Conservation (phyloP, 768 basidiomycete species). For the Suillus fuscotomentosus region DNA sequence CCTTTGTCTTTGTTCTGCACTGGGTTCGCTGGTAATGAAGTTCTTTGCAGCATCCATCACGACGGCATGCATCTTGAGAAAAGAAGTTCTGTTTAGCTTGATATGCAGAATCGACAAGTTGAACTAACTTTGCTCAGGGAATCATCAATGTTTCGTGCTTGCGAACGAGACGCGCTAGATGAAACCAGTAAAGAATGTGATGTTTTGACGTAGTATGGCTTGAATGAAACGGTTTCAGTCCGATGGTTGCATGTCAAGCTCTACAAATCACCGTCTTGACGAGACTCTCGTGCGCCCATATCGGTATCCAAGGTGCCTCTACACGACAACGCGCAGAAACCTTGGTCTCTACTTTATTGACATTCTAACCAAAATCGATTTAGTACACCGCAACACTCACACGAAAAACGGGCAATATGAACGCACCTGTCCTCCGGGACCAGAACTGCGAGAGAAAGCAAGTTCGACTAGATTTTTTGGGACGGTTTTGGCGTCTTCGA, state of each 20-base stretch:
- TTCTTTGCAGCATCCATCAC: constrained; percentile 21
- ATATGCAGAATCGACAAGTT: not conserved
- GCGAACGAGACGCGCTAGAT: constrained; percentile 71
- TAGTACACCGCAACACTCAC: not conserved
- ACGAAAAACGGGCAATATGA: not conserved
- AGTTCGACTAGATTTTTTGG: constrained; percentile 57
- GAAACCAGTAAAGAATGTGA: constrained; percentile 67
- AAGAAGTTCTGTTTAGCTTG: not conserved
- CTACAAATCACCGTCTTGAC: constrained; percentile 41
- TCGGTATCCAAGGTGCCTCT: constrained; percentile 64
- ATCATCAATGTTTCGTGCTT: constrained; percentile 73
- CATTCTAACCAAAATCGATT: constrained; percentile 40
- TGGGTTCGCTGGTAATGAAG: constrained; percentile 22
- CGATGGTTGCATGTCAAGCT: not conserved
- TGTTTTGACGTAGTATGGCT: constrained; percentile 71
- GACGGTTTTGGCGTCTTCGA: constrained; percentile 40
- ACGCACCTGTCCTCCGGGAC: constrained; percentile 79
- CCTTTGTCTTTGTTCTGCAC: constrained; percentile 23
- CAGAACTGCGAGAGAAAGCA: constrained; percentile 75
- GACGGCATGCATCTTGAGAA: constrained; percentile 26
- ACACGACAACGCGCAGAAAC: constrained; percentile 62
- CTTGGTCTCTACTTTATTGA: constrained; percentile 89
- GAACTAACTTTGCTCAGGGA: constrained; percentile 59
- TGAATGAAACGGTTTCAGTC: constrained; percentile 1
- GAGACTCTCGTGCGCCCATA: constrained; percentile 55